These are phyloP conservation scores for Vachellia collinsii DNA, from an alignment of 306 rosid species.

Conservation along the genomic window DNA sequence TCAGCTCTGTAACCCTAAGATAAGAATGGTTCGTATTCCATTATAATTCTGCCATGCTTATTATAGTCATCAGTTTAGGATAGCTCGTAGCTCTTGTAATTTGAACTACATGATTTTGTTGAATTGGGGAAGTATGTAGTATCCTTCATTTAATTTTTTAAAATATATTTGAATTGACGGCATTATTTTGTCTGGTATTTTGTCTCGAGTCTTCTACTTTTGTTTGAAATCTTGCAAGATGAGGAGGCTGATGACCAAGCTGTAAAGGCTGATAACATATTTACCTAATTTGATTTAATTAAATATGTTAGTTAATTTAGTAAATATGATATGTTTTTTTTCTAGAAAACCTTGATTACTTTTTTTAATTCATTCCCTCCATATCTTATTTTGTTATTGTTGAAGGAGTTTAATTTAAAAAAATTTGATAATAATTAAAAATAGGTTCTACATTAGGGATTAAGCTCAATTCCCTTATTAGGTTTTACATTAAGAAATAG, in stretches of 20 bases:
- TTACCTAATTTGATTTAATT: too few species aligned
- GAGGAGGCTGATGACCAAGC: neutral
- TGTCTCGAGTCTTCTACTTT: neutral
- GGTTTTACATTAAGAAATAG: too few species aligned
- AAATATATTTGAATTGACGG: neutral
- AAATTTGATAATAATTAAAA: too few species aligned
- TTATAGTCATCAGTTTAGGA: neutral
- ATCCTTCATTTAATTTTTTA: neutral
- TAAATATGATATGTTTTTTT: too few species aligned
- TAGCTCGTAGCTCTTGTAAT: neutral
- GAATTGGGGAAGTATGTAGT: neutral
- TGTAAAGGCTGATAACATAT: neutral
- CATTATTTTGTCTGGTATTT: neutral
- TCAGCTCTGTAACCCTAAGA: neutral
- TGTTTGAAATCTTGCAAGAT: neutral
- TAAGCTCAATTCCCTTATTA: too few species aligned
- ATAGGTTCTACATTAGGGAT: too few species aligned
- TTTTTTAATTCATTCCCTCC: too few species aligned
- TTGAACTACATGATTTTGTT: neutral
- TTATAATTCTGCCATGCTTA: constrained; percentile 12
- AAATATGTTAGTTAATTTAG: too few species aligned
- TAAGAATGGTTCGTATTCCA: neutral
- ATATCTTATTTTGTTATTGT: too few species aligned
- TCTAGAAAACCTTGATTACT: too few species aligned
- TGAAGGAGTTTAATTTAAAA: too few species aligned